Conservation (phyloP, 1,284 basidiomycete genomes). For the Malassezia nana region DNA sequence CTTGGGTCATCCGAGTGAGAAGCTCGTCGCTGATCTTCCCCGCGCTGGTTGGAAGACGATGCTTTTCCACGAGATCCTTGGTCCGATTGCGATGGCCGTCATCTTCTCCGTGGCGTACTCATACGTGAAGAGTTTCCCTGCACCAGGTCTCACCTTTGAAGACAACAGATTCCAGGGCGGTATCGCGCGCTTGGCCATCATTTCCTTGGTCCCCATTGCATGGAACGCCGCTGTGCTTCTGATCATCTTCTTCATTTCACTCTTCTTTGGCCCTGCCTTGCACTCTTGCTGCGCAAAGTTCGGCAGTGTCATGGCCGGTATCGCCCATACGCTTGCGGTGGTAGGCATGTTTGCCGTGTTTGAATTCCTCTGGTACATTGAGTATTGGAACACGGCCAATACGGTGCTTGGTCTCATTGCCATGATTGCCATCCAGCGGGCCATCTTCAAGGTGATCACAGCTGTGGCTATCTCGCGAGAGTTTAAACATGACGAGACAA, state of each 20-base stretch:
- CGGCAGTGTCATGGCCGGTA: slow-evolving; percentile 45
- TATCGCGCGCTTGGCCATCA: slow-evolving; percentile 81
- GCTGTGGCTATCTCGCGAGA: slow-evolving; percentile 45
- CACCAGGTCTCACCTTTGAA: slow-evolving; percentile 54
- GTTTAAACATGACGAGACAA: slow-evolving; percentile 49
- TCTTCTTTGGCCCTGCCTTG: slow-evolving; percentile 85
- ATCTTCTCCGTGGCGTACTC: slow-evolving; percentile 46
- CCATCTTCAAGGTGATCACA: slow-evolving; percentile 48
- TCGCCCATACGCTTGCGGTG: slow-evolving; percentile 44
- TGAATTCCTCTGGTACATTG: slow-evolving; percentile 71
- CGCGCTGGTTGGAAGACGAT: slow-evolving; percentile 47
- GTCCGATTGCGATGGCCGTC: slow-evolving; percentile 41
- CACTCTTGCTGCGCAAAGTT: slow-evolving; percentile 55
- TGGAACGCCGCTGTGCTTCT: slow-evolving; percentile 85
- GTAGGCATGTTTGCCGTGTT: slow-evolving; percentile 40
- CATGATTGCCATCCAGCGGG: slow-evolving; percentile 47
- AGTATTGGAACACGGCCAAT: slow-evolving; percentile 81
- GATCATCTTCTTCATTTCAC: slow-evolving; percentile 72
- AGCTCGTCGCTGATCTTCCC: slow-evolving; percentile 45
- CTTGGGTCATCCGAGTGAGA: slow-evolving; percentile 48
- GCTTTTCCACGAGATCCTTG: slow-evolving; percentile 41
- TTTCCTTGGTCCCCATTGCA: slow-evolving; percentile 85
- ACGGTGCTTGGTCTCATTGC: slow-evolving; percentile 56
- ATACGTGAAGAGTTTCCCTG: slow-evolving; percentile 47
- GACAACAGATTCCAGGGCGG: slow-evolving; percentile 53